These are phyloP conservation scores for Ganoderma lingzhi DNA, from an alignment of 1,284 basidiomycete genomes.

Conservation along the genomic window DNA sequence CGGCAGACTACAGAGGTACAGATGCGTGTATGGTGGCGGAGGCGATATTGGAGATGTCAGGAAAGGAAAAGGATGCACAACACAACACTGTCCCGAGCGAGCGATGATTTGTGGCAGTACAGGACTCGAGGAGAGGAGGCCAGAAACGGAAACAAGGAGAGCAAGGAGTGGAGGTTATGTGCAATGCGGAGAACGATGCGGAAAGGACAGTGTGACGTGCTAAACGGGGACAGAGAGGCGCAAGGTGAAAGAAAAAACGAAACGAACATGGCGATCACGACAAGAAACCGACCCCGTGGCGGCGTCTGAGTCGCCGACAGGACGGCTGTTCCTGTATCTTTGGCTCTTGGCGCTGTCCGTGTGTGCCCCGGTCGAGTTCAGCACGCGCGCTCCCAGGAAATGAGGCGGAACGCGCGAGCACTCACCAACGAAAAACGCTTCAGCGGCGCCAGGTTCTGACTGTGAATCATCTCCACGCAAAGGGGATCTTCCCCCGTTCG, in stretches of 20 bases:
- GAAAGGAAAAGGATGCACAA: not conserved
- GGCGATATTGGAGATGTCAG: not conserved
- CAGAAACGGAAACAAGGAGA: not conserved
- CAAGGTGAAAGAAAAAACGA: not conserved
- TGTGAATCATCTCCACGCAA: slow-evolving; percentile 6
- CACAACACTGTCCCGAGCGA: slow-evolving; percentile 8
- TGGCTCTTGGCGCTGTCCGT: not conserved
- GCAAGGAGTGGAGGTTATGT: slow-evolving; percentile 5
- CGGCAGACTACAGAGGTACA: not conserved
- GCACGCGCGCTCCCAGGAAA: not conserved
- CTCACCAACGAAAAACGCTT: not conserved
- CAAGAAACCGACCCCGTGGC: not conserved
- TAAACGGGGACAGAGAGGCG: not conserved
- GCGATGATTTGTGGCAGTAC: not conserved
- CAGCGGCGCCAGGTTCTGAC: not conserved
- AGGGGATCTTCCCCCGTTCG: slow-evolving; percentile 5
- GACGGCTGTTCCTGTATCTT: not conserved
- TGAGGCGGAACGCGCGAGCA: not conserved
- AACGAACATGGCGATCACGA: slow-evolving; percentile 3
- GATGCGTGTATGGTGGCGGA: not conserved
- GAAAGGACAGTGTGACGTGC: slow-evolving; percentile 1
- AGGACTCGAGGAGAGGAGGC: not conserved
- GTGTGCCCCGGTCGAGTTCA: not conserved
- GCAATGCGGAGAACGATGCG: not conserved
- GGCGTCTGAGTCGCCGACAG: not conserved